Percentiles rank a stretch among this genome's conserved stretches.
These are phyloP conservation scores for Thuidium tamariscinum DNA, from an alignment of 225 moss, liverwort and hornwort species.

Conservation along the genomic window DNA sequence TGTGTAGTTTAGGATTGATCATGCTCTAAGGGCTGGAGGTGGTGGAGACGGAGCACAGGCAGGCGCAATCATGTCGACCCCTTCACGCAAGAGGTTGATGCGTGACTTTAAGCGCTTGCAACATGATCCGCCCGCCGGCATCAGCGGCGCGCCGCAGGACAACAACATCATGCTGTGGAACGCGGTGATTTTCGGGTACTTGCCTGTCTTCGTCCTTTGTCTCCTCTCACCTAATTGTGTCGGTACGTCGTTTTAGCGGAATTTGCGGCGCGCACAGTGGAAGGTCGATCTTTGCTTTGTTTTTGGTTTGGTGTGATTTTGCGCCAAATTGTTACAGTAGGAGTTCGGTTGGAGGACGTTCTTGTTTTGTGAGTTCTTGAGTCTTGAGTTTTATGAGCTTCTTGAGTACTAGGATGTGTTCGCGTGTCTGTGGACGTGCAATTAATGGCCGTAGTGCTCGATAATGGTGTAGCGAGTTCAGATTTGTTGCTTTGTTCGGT, in stretches of 20 bases:
- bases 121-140: constrained; percentile 97
- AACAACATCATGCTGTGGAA: constrained; percentile 99
- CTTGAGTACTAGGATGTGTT: background rate
- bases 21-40: background rate
- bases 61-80: constrained; percentile 69
- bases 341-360: background rate
- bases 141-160: constrained; percentile 98
- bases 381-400: background rate
- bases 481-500: background rate
- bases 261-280: background rate
- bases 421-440: background rate
- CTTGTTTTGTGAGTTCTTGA: background rate
- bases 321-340: background rate
- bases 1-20: background rate
- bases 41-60: background rate
- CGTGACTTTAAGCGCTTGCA: constrained; percentile 99
- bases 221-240: background rate
- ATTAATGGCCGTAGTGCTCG: background rate
- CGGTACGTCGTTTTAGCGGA: background rate
- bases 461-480: background rate
- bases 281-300: background rate
- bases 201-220: background rate
- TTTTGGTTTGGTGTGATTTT: background rate
- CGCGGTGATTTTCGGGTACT: constrained; percentile 95
- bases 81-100: constrained; percentile 96